Evolutionary conservation across 306 rosid genomes (phyloP), one percentile per base, ranked within the genome.

Genomic region (Quillaja saponaria): DNA sequence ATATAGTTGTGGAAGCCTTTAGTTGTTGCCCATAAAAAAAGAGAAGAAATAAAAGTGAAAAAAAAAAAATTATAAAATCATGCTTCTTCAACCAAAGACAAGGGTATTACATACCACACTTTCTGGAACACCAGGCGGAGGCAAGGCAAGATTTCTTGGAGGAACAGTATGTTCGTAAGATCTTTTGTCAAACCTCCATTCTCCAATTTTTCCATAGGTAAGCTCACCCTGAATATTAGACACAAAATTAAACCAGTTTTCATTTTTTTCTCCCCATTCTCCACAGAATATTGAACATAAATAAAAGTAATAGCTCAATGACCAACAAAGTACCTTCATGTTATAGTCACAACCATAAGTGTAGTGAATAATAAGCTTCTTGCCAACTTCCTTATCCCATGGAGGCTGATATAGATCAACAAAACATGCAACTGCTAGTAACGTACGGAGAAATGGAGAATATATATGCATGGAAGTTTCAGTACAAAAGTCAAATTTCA

Each of bases 151-250:
- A 80, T 94, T 94, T 75, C 86, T 80, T 0, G 96, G 99, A 1
- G 84, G 95, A 58, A 77, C 71, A 42, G 51, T 67, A 1, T 1
- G 21, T 58, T 44, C 80, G 12, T 63, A 90, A 10, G 99, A 83
- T 72, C 99, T 78, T 73, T 94, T 94, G 71, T 87, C 99, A 58
- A 94, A 94, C 63, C 99, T 85, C 99, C 99, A 94, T 78, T 94
- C 99, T 68, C 99, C 99, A 38, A 90, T 94, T 73, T 90, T 89
- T 71, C 97, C 99, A 72, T 87, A 85, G 17, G 97, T 94, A 52
- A 85, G 44, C 73, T 90, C 91, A 63, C 99, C 97, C 99, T 89
- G 58, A 45, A 66, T 46, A 60, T 58, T 58, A 21, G 55, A 31
- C 20, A 79, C 15, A 55, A 62, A 55, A 44, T 14, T 39, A 63